Base-by-base conservation (phyloP, 2,329 filamentous ascomycete genomes). In the Waltergamsia citrina region DNA sequence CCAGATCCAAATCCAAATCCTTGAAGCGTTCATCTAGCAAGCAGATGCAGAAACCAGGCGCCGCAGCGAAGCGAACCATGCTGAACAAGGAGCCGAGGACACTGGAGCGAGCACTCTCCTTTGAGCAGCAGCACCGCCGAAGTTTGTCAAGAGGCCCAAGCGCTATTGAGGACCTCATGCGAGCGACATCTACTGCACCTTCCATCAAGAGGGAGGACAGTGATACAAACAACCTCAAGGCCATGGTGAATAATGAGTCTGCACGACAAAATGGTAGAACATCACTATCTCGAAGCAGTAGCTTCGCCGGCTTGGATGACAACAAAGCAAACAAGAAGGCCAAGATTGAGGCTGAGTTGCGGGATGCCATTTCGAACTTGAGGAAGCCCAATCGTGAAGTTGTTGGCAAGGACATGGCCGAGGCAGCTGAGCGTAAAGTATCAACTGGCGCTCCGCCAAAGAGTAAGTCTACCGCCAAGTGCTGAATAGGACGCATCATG, bases 331-430 rank as follows among this genome's bases (percentile, higher is more conserved):
- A 64, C 45, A 82, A 75, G 52, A 80, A 81, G 49, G 78, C 77
- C 3, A 57, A 71, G 16, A 68, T 85, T 3, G 76, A 85, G 31
- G 74, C 78, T 19, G 79, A 87, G 47, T 57, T 90, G 22, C 74
- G 76, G 43, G 74, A 85, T 38, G 85, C 85, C 7, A 88, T 92
- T 32, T 73, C 72, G 6, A 71, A 78, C 8, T 54, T 90, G 27
- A 79, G 82, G 51, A 85, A 79, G 54, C 85, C 85, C 1, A 87
- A 90, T 47, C 73, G 85, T 29, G 70, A 74, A 16, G 65, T 82
- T 26, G 81, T 79, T 10, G 76, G 77, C 21, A 78, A 77, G 45
- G 70, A 75, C 24, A 65, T 83, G 37, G 74, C 71, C 4, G 81
- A 85, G 42, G 78, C 74, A 18, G 70, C 74, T 5, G 80, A 86